Evolutionary conservation across 345 rosid species (phyloP), one percentile per base, ranked within the genome.

Genomic region (Clarkia xantiana): DNA sequence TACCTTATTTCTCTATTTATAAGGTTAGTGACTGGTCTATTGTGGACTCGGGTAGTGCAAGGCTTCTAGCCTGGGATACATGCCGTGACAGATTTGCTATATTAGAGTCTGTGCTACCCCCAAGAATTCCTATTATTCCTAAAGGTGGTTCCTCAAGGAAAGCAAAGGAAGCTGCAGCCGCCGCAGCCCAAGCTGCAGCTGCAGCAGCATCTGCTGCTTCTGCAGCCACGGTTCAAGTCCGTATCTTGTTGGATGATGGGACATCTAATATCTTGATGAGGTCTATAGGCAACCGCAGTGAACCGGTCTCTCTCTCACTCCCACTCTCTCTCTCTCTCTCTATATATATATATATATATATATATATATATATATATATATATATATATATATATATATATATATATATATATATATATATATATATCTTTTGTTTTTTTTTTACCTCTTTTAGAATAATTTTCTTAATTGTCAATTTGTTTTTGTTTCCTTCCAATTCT

Each of bases 41-140:
- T 66, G 94, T 91, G 73, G 98, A 91, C 70, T 91, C 87, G 60
- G 98, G 96, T 55, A 80, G 85, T 74, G 98, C 98, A 55, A 84
- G 94, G 68, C 77, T 81, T 71, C 72, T 91, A 69, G 93, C 94
- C 18, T 91, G 98, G 98, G 98, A 91, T 69, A 75, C 84, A 53
- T 91, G 96, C 57, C 76, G 77, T 18, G 98, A 91, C 62, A 86
- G 89, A 71, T 91, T 86, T 71, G 85, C 98, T 42, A 76, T 91
- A 62, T 65, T 91, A 68, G 98, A 91, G 69, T 84, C 94, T 60
- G 75, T 67, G 14, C 66, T 78, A 58, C 65, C 85, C 56, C 94
- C 90, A 54, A 84, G 94, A 67, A 70, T 86, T 68, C 98, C 98
- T 48, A 52, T 78, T 42, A 75, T 81, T 66, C 83, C 96, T 8